Evolutionary conservation across 441 rosid genomes (phyloP), one percentile per base, ranked within the genome.

Genomic region (Omphalea diandra): DNA sequence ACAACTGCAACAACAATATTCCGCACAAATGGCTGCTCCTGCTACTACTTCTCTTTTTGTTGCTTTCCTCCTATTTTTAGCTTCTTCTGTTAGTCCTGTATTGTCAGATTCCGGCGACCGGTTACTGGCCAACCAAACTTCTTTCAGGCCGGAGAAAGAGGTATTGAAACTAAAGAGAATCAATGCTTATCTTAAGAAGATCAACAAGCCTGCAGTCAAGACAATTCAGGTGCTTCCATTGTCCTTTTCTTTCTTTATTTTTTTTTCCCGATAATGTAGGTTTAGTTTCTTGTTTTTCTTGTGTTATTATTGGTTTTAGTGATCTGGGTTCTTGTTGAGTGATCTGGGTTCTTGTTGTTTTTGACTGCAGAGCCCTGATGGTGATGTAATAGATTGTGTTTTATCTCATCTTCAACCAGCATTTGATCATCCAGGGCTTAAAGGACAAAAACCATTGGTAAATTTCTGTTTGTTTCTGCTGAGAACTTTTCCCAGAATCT

Each of bases 141-240:
- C 97, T 43, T 82, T 87, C 70, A 76, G 71, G 75, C 83, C 97
- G 7, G 17, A 18, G 22, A 75, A 67, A 44, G 83, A 86, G 68
- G 56, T 79, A 33, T 77, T 58, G 31, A 89, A 81, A 74, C 79
- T 89, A 41, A 83, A 79, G 78, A 63, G 83, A 26, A 78, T 86
- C 65, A 83, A 85, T 83, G 64, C 86, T 67, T 87, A 83, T 75
- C 98, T 95, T 35, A 65, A 68, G 24, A 86, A 79, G 83, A 83
- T 95, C 86, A 95, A 95, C 86, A 95, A 93, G 78, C 89, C 97
- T 10, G 76, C 98, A 4, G 69, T 90, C 54, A 90, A 89, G 83
- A 88, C 99, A 52, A 87, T 95, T 83, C 90, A 87, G 92, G 99
- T 72, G 80, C 57, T 54, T 1, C 52, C 17, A 15, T 36, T 14